Evolutionary conservation across 2,329 filamentous ascomycete species (phyloP).

Genomic region (Fusarium protoensiforme): DNA sequence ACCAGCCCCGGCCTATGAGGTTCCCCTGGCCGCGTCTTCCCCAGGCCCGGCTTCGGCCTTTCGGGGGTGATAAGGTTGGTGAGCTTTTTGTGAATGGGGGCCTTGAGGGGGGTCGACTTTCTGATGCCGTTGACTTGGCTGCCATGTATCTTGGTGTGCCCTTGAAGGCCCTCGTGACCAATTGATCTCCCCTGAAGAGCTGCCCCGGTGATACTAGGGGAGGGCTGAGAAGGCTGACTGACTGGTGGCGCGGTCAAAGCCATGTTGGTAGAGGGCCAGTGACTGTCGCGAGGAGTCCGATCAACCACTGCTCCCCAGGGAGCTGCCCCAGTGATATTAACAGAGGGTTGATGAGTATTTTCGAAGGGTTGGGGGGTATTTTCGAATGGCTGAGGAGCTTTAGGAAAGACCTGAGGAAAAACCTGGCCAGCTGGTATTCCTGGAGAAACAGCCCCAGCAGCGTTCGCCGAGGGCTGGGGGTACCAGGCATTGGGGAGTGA

Average conservation of each 20-base stretch:
- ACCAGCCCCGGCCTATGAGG: neutral
- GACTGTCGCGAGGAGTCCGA: neutral
- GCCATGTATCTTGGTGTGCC: neutral
- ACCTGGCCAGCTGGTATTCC: neutral
- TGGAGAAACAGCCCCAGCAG: neutral
- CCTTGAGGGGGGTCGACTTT: neutral
- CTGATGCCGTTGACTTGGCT: neutral
- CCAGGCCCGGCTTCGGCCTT: neutral
- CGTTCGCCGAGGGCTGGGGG: neutral
- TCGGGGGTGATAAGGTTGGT: neutral
- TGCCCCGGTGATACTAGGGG: neutral
- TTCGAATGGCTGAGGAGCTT: too few species aligned
- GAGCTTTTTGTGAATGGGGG: neutral
- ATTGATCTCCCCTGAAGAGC: neutral
- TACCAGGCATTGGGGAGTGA: neutral
- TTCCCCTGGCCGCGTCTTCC: neutral
- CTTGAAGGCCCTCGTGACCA: neutral
- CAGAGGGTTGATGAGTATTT: neutral
- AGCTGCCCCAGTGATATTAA: neutral
- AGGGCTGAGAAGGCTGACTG: neutral
- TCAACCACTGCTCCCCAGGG: neutral
- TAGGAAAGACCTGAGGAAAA: neutral
- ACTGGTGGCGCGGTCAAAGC: neutral
- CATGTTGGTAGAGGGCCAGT: neutral
- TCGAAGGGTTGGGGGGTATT: too few species aligned